Base-by-base conservation (phyloP, 2,329 filamentous ascomycete genomes). In the Monosporascus ibericus region DNA sequence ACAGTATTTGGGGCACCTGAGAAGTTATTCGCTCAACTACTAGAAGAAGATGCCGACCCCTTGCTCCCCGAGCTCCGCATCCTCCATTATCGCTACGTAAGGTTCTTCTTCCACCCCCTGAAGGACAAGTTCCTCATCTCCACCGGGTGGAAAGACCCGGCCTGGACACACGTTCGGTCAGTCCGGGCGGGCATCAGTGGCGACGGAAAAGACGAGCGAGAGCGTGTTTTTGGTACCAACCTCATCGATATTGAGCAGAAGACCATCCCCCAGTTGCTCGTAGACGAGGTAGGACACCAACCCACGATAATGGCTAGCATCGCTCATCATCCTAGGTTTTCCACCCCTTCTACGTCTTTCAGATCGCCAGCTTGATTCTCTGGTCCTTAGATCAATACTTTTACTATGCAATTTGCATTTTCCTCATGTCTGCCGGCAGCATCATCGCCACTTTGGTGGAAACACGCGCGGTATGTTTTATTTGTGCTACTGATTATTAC, bases 371-470 rank as follows among this genome's bases (percentile, higher is more conserved):
- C 75, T 76, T 99, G 59, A 72, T 95, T 40, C 81, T 99, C 3
- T 99, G 94, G 94, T 96, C 92, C 9, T 67, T 96, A 60, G 94
- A 99, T 65, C 80, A 95, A 63, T 99, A 99, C 69, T 99, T 96
- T 68, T 99, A 97, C 73, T 99, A 99, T 70, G 94, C 94, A 5
- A 80, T 85, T 17, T 95, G 92, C 67, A 99, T 99, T 62, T 95
- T 99, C 62, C 66, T 92, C 55, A 97, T 99, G 70, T 99, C 95
- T 0, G 80, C 94, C 44, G 88, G 91, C 61, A 97, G 92, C 69
- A 96, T 99, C 63, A 81, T 84, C 5, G 87, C 91, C 2, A 96
- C 94, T 0, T 79, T 99, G 15, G 72, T 96, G 52, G 95, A 99
- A 71, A 99, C 94, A 1, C 86, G 85, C 68, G 84, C 90, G 47